Conservation (phyloP, 768 basidiomycete genomes). For the Termitomyces sp. region DNA sequence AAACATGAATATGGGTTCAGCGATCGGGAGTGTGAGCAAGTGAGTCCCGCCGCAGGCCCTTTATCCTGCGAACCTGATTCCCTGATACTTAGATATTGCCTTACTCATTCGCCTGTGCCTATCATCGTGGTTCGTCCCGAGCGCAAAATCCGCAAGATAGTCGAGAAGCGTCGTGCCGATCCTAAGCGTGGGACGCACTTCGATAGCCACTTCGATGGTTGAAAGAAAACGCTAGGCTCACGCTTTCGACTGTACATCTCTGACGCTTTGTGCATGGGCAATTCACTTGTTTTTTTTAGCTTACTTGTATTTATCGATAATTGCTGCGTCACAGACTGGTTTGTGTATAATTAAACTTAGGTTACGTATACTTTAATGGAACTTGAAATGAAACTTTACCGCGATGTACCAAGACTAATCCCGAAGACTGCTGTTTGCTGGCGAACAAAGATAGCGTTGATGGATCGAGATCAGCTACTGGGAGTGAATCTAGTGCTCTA, state of each 20-base stretch:
- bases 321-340: not conserved
- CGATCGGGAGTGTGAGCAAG: slow-evolving; percentile 50
- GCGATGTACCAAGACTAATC: too few relatives aligned
- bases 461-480: not conserved
- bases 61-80: not conserved
- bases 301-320: not conserved
- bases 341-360: not conserved
- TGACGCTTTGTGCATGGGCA: not conserved
- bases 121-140: slow-evolving; percentile 94
- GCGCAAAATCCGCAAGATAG: slow-evolving; percentile 75
- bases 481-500: not conserved
- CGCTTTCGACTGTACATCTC: not conserved
- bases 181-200: slow-evolving; percentile 86
- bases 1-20: slow-evolving; percentile 26
- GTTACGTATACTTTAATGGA: not conserved
- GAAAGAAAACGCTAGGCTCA: not conserved
- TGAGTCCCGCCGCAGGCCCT: slow-evolving; percentile 8
- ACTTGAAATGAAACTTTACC: not conserved
- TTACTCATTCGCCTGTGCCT: slow-evolving; percentile 91
- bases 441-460: too few relatives aligned
- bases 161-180: slow-evolving; percentile 82
- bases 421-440: too few relatives aligned
- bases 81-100: slow-evolving; percentile 51
- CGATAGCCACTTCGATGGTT: slow-evolving; percentile 24
- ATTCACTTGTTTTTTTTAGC: not conserved